phyloP scores from a whole-genome alignment of 23 red algal species.

The Gracilaria gracilis region DNA sequence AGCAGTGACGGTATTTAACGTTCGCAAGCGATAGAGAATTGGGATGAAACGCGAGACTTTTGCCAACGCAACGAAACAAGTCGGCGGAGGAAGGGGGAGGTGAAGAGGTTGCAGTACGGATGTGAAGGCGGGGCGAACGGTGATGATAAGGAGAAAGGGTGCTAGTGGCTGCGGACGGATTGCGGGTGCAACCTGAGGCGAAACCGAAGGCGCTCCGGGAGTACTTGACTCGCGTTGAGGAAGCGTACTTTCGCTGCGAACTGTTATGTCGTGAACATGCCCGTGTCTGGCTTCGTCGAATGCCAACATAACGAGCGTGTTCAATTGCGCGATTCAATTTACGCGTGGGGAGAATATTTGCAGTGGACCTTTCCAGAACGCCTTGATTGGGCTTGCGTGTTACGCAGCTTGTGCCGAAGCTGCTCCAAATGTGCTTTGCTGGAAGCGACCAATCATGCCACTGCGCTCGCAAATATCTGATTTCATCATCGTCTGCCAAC shows the following conservation, averaged over 20 bases:
- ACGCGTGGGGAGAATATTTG: neutral
- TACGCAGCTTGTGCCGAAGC: too few relatives aligned
- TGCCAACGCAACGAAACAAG: neutral
- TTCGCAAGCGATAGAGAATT: neutral
- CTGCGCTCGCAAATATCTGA: neutral
- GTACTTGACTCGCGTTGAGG: neutral
- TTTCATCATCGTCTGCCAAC: neutral
- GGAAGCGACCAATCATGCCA: neutral
- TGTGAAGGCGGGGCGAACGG: neutral
- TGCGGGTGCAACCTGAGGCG: neutral
- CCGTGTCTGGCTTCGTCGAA: neutral
- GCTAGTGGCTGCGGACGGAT: neutral
- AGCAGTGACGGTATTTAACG: neutral
- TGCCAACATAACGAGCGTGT: neutral
- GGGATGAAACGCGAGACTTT: neutral
- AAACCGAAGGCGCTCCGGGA: neutral
- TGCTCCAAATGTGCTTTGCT: neutral
- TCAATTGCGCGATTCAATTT: neutral
- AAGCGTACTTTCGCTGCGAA: neutral
- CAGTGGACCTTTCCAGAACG: conserved; percentile 27
- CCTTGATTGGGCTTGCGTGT: neutral
- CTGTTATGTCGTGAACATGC: neutral
- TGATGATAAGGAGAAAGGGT: neutral
- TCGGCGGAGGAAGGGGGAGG: neutral
- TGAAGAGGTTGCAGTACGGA: neutral